phyloP scores from a whole-genome alignment of 345 rosid species.

The Corchorus olitorius region DNA sequence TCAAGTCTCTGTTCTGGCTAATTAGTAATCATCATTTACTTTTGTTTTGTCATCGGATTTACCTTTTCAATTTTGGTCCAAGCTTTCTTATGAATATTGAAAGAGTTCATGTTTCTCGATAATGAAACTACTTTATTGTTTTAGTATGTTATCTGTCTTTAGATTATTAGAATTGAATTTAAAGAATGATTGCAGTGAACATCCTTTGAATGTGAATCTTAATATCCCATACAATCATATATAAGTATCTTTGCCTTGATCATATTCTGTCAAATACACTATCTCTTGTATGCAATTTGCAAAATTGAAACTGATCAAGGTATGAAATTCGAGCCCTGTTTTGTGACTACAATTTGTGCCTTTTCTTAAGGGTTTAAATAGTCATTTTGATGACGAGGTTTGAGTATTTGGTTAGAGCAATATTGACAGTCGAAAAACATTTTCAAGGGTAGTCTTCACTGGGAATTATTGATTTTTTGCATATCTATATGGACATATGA shows the following conservation, averaged over 20 bases:
- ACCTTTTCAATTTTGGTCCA: slow-evolving; percentile 12
- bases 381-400: slow-evolving; percentile 77
- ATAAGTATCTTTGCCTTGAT: background rate
- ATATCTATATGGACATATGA: background rate
- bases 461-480: background rate
- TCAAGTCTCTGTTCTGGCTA: background rate
- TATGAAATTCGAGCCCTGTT: slow-evolving; percentile 50
- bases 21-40: background rate
- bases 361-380: slow-evolving; percentile 61
- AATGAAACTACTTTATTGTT: background rate
- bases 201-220: background rate
- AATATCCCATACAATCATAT: background rate
- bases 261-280: background rate
- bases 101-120: slow-evolving; percentile 5
- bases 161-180: background rate
- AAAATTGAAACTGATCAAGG: background rate
- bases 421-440: slow-evolving; percentile 35
- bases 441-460: background rate
- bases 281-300: background rate
- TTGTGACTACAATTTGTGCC: slow-evolving; percentile 57
- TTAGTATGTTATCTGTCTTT: background rate
- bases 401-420: slow-evolving; percentile 69
- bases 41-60: slow-evolving; percentile 11
- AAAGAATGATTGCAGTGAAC: background rate
- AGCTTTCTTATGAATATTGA: slow-evolving; percentile 17